A percentile compares a stretch with the other conserved stretches of the same genome.
Conservation (phyloP, 2,329 filamentous ascomycete genomes). For the Colletotrichum melonis region DNA sequence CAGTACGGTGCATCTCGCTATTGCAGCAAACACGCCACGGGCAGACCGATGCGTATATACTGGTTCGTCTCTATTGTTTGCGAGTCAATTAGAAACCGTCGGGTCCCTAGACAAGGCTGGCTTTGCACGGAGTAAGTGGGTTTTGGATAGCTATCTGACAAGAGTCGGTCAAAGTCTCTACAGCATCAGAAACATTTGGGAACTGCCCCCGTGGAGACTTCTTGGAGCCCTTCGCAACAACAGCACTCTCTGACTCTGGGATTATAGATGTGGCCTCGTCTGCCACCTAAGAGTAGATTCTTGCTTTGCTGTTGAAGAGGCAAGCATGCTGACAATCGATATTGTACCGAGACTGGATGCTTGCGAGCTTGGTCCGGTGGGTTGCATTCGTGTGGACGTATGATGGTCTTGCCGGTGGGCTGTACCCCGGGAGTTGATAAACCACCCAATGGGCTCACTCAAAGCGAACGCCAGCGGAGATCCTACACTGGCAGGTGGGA, state of each 20-base stretch:
- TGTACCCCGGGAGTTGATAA: neutral
- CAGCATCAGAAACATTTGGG: neutral
- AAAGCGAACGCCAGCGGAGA: slow-evolving; percentile 20
- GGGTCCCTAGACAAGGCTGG: too few relatives aligned
- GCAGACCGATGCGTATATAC: neutral
- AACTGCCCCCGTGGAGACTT: neutral
- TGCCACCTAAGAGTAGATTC: neutral
- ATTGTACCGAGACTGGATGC: slow-evolving; percentile 1
- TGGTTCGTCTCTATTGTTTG: neutral
- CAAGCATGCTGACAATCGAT: neutral
- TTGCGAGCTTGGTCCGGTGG: neutral
- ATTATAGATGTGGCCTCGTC: neutral
- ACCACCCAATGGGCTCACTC: slow-evolving; percentile 11
- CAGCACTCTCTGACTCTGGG: neutral
- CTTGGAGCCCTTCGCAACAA: neutral
- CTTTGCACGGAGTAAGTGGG: too few relatives aligned
- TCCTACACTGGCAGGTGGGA: slow-evolving; percentile 33
- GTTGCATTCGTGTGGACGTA: slow-evolving; percentile 2
- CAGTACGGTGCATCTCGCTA: neutral
- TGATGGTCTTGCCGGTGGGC: neutral
- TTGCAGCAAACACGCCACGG: neutral
- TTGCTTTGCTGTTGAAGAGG: neutral
- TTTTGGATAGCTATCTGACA: neutral
- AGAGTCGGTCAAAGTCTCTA: neutral
- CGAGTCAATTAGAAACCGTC: too few relatives aligned